A percentile compares a stretch with the other conserved stretches of the same genome.
Evolutionary conservation across 225 moss, liverwort and hornwort genomes (phyloP).

Genomic region (Takakia lepidozioides): DNA sequence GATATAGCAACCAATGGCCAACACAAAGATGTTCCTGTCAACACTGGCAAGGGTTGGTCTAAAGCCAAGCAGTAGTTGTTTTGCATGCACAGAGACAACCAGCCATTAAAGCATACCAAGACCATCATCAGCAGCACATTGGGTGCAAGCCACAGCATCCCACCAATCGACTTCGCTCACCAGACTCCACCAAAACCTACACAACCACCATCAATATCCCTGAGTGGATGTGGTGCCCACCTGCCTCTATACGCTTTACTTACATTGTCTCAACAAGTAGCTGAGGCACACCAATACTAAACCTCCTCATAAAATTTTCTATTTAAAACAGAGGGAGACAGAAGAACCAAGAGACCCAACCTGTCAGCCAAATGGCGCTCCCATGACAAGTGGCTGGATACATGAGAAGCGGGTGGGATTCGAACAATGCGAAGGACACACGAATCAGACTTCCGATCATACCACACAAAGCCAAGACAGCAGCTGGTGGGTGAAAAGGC

Average conservation of each 20-base stretch:
- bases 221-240: too few species aligned
- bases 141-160: conserved; percentile 81
- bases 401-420: conserved; percentile 39
- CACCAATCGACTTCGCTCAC: conserved; percentile 92
- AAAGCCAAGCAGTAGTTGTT: too few species aligned
- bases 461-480: conserved; percentile 86
- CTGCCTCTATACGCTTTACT: too few species aligned
- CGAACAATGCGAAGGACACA: conserved; percentile 65
- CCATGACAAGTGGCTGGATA: conserved; percentile 30
- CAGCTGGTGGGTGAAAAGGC: conserved; percentile 94
- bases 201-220: too few species aligned
- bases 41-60: too few species aligned
- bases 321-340: too few species aligned
- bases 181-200: conserved; percentile 99
- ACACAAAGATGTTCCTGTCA: too few species aligned
- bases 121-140: conserved; percentile 74
- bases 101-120: conserved; percentile 59
- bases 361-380: conserved; percentile 93
- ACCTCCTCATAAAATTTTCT: too few species aligned
- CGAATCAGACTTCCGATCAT: conserved; percentile 52
- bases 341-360: conserved; percentile 12
- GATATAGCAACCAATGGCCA: too few species aligned
- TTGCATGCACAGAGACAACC: too few species aligned
- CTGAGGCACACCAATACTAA: too few species aligned
- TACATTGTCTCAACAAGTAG: too few species aligned